phyloP scores from a whole-genome alignment of 805 yeast genomes.

The Saccharomyces eubayanus region DNA sequence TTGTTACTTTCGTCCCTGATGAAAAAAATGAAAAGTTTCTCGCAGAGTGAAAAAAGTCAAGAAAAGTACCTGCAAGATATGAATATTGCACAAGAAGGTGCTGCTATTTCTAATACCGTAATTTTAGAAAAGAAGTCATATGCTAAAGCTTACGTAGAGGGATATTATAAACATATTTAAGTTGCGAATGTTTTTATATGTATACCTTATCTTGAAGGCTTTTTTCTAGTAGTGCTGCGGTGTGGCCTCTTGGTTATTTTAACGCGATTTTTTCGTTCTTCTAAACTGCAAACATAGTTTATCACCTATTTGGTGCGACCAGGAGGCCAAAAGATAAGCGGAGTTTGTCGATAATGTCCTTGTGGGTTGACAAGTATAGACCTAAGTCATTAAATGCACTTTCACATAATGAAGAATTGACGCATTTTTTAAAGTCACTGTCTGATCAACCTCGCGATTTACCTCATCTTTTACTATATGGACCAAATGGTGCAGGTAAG shows the following conservation, averaged over 20 bases:
- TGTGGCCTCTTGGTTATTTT: not conserved
- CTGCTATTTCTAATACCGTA: not conserved
- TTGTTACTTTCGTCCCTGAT: not conserved
- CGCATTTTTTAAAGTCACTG: slow-evolving; percentile 51
- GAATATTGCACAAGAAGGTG: not conserved
- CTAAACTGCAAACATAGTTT: not conserved
- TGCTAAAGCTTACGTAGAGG: not conserved
- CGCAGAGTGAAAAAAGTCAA: not conserved
- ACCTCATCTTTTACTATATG: slow-evolving; percentile 87
- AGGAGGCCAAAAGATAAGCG: not conserved
- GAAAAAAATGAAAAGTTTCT: not conserved
- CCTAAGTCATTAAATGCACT: slow-evolving; percentile 60
- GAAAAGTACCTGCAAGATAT: not conserved
- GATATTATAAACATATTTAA: not conserved
- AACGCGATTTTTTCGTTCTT: not conserved
- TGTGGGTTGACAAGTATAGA: slow-evolving; percentile 94
- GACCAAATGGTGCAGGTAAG: slow-evolving; percentile 96
- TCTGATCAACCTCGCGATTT: slow-evolving; percentile 46
- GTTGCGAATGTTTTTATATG: not conserved
- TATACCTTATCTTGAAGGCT: not conserved
- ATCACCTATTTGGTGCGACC: not conserved
- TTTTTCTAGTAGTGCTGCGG: not conserved
- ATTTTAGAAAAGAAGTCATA: not conserved
- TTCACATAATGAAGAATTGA: slow-evolving; percentile 58
- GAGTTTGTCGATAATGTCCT: slow-evolving; percentile 47